Conservation (phyloP, 1,139 yeast genomes). For the Blastobotrys ciferrii region DNA sequence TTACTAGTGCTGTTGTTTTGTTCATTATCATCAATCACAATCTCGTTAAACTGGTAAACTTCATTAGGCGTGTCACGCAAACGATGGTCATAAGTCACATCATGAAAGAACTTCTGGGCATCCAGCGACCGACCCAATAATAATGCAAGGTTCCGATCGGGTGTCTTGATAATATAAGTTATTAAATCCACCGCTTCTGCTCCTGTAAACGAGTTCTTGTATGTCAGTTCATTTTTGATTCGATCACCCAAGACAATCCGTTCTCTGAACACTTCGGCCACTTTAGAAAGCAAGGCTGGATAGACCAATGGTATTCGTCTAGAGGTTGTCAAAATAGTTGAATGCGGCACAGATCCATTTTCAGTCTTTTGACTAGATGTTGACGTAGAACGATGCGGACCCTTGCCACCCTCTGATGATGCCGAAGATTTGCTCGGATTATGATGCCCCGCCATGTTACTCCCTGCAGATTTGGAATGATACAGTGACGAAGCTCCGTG, state of each 20-base stretch:
- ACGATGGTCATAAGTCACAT: slow-evolving; percentile 92
- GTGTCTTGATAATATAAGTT: slow-evolving; percentile 79
- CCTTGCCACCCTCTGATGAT: slow-evolving; percentile 5
- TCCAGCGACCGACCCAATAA: slow-evolving; percentile 88
- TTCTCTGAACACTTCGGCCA: slow-evolving; percentile 76
- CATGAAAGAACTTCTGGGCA: slow-evolving; percentile 92
- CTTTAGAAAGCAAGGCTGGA: slow-evolving; percentile 85
- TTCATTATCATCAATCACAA: slow-evolving; percentile 30
- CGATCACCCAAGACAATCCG: slow-evolving; percentile 71
- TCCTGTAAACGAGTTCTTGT: slow-evolving; percentile 93
- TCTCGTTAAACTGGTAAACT: slow-evolving; percentile 81
- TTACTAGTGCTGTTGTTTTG: slow-evolving; percentile 5
- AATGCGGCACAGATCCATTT: slow-evolving; percentile 23
- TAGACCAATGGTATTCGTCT: slow-evolving; percentile 66
- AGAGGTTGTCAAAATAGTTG: slow-evolving; percentile 46
- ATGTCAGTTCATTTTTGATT: slow-evolving; percentile 90
- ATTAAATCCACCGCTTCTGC: slow-evolving; percentile 89
- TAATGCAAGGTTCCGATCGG: slow-evolving; percentile 86
- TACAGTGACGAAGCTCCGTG: background rate
- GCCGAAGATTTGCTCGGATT: background rate
- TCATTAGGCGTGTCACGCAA: slow-evolving; percentile 84
- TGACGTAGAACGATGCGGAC: slow-evolving; percentile 26
- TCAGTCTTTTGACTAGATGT: slow-evolving; percentile 24
- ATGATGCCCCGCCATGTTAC: background rate
- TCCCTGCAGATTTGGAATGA: background rate